A percentile compares a stretch with the other conserved stretches of the same genome.
phyloP scores from a whole-genome alignment of 2,329 filamentous ascomycete genomes.

The Eutypella sp. region DNA sequence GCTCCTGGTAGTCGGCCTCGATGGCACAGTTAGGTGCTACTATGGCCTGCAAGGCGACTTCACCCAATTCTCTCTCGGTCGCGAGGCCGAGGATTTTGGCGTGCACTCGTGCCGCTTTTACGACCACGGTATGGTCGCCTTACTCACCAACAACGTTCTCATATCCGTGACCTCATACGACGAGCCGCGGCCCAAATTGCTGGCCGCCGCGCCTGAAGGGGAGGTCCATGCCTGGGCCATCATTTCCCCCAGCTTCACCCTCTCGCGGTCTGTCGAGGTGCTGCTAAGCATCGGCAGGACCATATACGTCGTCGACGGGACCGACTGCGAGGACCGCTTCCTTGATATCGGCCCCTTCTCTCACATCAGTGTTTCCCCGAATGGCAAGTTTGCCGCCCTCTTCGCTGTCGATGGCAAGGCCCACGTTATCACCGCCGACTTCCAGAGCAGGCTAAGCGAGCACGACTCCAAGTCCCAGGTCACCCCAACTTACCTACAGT shows the following conservation, averaged over 20 bases:
- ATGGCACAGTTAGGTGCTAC: conserved; percentile 87
- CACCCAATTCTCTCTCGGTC: conserved; percentile 85
- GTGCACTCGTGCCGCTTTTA: conserved; percentile 92
- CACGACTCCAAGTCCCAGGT: conserved; percentile 85
- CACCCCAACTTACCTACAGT: conserved; percentile 80
- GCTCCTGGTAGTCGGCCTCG: conserved; percentile 79
- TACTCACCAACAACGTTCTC: conserved; percentile 82
- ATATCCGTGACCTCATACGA: conserved; percentile 84
- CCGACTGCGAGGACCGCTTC: conserved; percentile 84
- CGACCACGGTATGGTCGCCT: conserved; percentile 83
- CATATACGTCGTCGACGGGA: conserved; percentile 79
- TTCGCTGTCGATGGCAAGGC: conserved; percentile 82
- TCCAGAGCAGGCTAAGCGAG: conserved; percentile 86
- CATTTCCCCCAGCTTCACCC: conserved; percentile 79
- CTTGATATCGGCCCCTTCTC: conserved; percentile 90
- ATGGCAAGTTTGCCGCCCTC: conserved; percentile 80
- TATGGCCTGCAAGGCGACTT: conserved; percentile 93
- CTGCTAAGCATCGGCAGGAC: conserved; percentile 80
- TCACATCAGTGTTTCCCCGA: conserved; percentile 85
- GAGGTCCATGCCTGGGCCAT: conserved; percentile 84
- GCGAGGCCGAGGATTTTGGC: conserved; percentile 82
- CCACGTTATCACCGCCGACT: conserved; percentile 93
- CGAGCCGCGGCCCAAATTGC: conserved; percentile 79
- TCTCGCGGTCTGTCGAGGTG: conserved; percentile 90
- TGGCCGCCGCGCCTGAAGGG: conserved; percentile 72